Percentiles rank a stretch among this genome's conserved stretches.
These are phyloP conservation scores for Crucibulum laeve DNA, from an alignment of 768 basidiomycete genomes.

Conservation along the genomic window DNA sequence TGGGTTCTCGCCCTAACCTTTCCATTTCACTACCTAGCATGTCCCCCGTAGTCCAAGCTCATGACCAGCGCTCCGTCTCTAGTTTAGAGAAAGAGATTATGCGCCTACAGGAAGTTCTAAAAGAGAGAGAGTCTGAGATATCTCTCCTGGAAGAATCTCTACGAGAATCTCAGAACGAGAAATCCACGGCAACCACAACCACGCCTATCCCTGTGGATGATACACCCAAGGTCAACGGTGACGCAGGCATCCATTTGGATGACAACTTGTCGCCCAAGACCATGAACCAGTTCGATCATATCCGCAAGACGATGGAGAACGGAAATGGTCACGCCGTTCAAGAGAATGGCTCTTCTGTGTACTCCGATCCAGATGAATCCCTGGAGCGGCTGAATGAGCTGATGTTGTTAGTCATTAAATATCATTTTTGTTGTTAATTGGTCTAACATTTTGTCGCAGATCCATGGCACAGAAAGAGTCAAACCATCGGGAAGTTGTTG, in stretches of 20 bases:
- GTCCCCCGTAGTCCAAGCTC: constrained; percentile 24
- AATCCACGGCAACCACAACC: constrained; percentile 5
- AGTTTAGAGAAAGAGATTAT: constrained; percentile 95
- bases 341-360: constrained; percentile 32
- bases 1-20: constrained; percentile 45
- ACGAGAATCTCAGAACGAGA: constrained; percentile 29
- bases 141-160: constrained; percentile 59
- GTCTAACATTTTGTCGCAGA: constrained; percentile 32
- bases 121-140: constrained; percentile 91
- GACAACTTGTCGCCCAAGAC: constrained; percentile 65
- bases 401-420: constrained; percentile 70
- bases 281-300: constrained; percentile 66
- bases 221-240: constrained; percentile 15
- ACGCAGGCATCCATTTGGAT: constrained; percentile 14
- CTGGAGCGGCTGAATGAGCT: constrained; percentile 83
- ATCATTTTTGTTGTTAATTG: not conserved
- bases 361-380: constrained; percentile 62
- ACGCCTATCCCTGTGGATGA: constrained; percentile 9
- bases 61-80: constrained; percentile 73
- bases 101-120: constrained; percentile 89
- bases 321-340: constrained; percentile 27
- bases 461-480: constrained; percentile 99
- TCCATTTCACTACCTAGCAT: constrained; percentile 50
- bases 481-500: constrained; percentile 77
- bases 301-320: constrained; percentile 65